These are phyloP conservation scores for Amauroascus niger DNA, from an alignment of 2,329 filamentous ascomycete genomes.

Conservation along the genomic window DNA sequence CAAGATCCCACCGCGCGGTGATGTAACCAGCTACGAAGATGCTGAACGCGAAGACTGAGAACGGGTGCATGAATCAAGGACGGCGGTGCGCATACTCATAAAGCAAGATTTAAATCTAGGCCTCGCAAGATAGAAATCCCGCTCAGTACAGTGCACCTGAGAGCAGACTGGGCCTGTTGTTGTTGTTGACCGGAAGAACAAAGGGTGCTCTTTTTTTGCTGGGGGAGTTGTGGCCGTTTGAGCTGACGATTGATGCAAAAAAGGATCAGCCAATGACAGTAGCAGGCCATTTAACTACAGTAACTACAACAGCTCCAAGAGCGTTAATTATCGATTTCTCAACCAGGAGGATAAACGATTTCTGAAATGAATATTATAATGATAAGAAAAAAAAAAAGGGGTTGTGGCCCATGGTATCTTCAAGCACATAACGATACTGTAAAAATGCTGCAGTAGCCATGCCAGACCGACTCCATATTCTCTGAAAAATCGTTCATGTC, in stretches of 20 bases:
- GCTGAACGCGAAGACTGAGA: constrained; percentile 87
- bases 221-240: not conserved
- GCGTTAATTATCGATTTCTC: too few species aligned
- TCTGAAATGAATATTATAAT: not conserved
- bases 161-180: not conserved
- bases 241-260: not conserved
- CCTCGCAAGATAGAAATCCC: not conserved
- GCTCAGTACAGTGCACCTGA: not conserved
- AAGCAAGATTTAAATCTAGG: not conserved
- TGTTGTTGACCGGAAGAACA: not conserved
- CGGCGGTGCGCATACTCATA: constrained; percentile 26
- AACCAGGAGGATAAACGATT: too few species aligned
- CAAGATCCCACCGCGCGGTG: constrained; percentile 96
- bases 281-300: too few species aligned
- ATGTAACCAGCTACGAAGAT: constrained; percentile 99
- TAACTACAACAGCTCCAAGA: not conserved
- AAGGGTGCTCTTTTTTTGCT: not conserved
- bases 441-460: not conserved
- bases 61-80: constrained; percentile 73
- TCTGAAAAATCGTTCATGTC: too few species aligned
- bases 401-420: not conserved
- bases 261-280: not conserved
- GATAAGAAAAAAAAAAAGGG: not conserved
- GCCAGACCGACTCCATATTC: not conserved
- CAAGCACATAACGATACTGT: not conserved